These are phyloP conservation scores for Metarhizium anisopliae DNA, from an alignment of 2,329 filamentous ascomycete species.

Conservation along the genomic window DNA sequence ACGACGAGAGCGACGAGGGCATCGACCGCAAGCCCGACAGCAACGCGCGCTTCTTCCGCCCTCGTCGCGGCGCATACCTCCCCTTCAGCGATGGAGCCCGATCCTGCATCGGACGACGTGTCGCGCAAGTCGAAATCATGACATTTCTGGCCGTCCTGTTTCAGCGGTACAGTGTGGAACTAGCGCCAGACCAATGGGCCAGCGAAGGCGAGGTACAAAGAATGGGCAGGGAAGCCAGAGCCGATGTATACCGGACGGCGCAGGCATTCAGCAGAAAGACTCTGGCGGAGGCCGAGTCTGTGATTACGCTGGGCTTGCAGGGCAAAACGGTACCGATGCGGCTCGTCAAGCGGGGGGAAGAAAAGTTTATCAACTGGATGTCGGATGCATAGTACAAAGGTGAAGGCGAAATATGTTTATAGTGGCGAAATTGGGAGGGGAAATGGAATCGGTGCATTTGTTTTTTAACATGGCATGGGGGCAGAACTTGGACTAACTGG, in stretches of 20 bases:
- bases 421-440: no score
- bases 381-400: slow-evolving; percentile 8
- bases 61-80: slow-evolving; percentile 44
- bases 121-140: slow-evolving; percentile 51
- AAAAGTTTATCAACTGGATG: slow-evolving; percentile 50
- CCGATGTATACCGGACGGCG: slow-evolving; percentile 51
- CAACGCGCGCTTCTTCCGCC: slow-evolving; percentile 52
- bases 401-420: not conserved
- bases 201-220: slow-evolving; percentile 41
- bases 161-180: slow-evolving; percentile 56
- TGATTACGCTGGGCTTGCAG: slow-evolving; percentile 65
- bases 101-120: slow-evolving; percentile 47
- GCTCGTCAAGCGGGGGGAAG: slow-evolving; percentile 59
- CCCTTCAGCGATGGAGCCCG: slow-evolving; percentile 51
- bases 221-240: slow-evolving; percentile 38
- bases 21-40: slow-evolving; percentile 47
- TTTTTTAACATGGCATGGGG: no score
- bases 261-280: slow-evolving; percentile 42
- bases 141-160: slow-evolving; percentile 46
- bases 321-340: slow-evolving; percentile 54
- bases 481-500: no score
- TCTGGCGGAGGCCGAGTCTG: slow-evolving; percentile 45
- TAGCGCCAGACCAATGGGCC: slow-evolving; percentile 55
- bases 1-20: slow-evolving; percentile 41
- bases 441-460: no score